A percentile compares a stretch with the other conserved stretches of the same genome.
Conservation (phyloP, 768 basidiomycete genomes). For the Russula olivacea region DNA sequence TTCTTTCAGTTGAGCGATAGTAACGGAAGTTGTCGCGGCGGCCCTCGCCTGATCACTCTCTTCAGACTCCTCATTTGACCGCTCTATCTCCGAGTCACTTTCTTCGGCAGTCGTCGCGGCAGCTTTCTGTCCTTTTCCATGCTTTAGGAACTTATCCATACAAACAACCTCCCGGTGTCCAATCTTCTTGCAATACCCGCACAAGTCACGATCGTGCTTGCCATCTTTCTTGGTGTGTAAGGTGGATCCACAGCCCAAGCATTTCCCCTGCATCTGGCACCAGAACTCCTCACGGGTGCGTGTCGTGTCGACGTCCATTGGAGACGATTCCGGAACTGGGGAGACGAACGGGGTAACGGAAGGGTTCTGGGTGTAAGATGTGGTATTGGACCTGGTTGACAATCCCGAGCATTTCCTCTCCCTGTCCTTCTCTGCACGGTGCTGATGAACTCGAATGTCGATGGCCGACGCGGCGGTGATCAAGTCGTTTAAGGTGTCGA, state of each 20-base stretch:
- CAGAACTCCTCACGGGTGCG: background rate
- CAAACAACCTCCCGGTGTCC: background rate
- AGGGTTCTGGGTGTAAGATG: too few relatives aligned
- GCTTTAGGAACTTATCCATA: background rate
- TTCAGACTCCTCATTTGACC: too few relatives aligned
- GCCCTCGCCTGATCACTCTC: too few relatives aligned
- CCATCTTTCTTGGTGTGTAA: background rate
- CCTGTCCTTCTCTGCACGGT: too few relatives aligned
- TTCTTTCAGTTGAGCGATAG: fast-evolving
- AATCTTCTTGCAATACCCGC: fast-evolving
- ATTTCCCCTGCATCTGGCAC: background rate
- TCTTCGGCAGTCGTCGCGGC: too few relatives aligned
- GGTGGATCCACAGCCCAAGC: background rate
- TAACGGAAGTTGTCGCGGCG: too few relatives aligned
- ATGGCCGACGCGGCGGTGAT: fast-evolving
- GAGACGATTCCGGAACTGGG: fast-evolving
- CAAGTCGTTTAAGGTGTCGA: too few relatives aligned
- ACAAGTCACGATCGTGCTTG: background rate
- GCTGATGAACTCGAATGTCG: too few relatives aligned
- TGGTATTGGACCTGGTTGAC: too few relatives aligned
- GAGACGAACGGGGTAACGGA: fast-evolving
- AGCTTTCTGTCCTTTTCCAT: too few relatives aligned
- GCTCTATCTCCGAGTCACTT: too few relatives aligned
- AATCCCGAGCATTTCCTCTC: too few relatives aligned
- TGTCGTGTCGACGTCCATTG: background rate